Evolutionary conservation across 1,139 yeast species (phyloP), one percentile per base, ranked within the genome.

Genomic region (Kurtzmaniella quercitrusa): DNA sequence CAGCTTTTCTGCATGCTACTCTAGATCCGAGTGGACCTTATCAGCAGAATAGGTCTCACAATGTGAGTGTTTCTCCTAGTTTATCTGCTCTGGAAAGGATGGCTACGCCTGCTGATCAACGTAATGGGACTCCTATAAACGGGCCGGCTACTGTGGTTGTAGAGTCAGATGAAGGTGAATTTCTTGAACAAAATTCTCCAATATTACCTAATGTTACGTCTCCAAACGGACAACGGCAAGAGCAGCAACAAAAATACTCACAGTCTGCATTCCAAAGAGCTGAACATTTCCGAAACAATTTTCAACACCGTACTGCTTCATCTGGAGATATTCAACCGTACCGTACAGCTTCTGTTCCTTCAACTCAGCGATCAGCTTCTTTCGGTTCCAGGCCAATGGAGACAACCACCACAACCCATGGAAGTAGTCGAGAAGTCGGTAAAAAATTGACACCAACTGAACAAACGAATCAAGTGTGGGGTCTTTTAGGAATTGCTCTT

Each of bases 401-500:
- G 31, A 27, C 10, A 21, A 21, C 23, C n/a, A n/a, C n/a, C n/a
- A n/a, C n/a, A n/a, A n/a, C n/a, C n/a, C n/a, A n/a, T n/a, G n/a
- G 25, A 10, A 23, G 29, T 17, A 15, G 29, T 34, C 25, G 12
- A 38, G 25, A 23, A 7, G 25, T 10, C 25, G 9, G 10, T 8
- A 12, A 11, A 10, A 11, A 27, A 12, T 6, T 6, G 31, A 4
- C 14, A 6, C 31, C 4, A 27, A 10, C 7, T 5, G 23, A 21
- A 8, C 23, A 21, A 8, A 21, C 8, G 8, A 4, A 8, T 8
- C 23, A 31, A n/a, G 31, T 43, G 4, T 37, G 40, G 7, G 46
- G 46, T 8, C 21, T 43, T 11, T 18, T 43, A 27, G 46, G 46
- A 10, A 31, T 43, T 15, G 38, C 46, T 5, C 19, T 43, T 9